Base-by-base conservation (phyloP, 352 stramenopile genomes). In the Globisporangium iwayamae region DNA sequence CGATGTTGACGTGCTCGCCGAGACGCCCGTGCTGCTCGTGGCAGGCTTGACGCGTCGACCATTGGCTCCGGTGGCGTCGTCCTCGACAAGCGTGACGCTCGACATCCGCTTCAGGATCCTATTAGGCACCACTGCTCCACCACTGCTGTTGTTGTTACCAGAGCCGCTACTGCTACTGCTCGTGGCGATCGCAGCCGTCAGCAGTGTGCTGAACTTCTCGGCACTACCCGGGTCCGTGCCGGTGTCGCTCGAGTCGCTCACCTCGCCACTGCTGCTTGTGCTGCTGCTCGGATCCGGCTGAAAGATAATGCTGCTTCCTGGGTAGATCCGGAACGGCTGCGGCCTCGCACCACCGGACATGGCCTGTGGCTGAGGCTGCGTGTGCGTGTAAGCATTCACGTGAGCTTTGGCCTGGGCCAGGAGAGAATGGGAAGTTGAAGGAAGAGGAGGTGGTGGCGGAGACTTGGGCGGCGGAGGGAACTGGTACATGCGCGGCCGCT, bases 81-180 rank as follows among this genome's bases (percentile, higher is more conserved):
- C 63, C 51, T 79, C 75, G n/a, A 79, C 51, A 36, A 86, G 73
- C 51, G 68, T 75, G 14, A 82, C 75, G 60, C 69, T 83, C 62
- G 77, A 86, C 75, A 86, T 81, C 34, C 65, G 61, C 46, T 65
- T 70, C 34, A 83, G 36, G 66, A 77, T 72, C 5, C 71, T 70
- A 3, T 50, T 60, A 0, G 55, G 68, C n/a, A 67, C 59, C 36
- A 75, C 54, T 60, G 53, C n/a, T 62, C 39, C 25, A 43, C 62
- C 5, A 47, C 41, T 22, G 64, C n/a, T 43, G 60, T 16, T 53
- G 39, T 45, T 61, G 46, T 60, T 53, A 2, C 53, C 48, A 30
- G 67, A 63, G 43, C 62, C 62, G 43, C 59, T 73, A 18, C 59
- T 56, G 22, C 4, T 50, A 36, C 20, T 47, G n/a, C 18, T 16